Percentiles rank a stretch among this genome's conserved stretches.
phyloP scores from a whole-genome alignment of 2,329 filamentous ascomycete species.

The Ceratocystiopsis sp. region DNA sequence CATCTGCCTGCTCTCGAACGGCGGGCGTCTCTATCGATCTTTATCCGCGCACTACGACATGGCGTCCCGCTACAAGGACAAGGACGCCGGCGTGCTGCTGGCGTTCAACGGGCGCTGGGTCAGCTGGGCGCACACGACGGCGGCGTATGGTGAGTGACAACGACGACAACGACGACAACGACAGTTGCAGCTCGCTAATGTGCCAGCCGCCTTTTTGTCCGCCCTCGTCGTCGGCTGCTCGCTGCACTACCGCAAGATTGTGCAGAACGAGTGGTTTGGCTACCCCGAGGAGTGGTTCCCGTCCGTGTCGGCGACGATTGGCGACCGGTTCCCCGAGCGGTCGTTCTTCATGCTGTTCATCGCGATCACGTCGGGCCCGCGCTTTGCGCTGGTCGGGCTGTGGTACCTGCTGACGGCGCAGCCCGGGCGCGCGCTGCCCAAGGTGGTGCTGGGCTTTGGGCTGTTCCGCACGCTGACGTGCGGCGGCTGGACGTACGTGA shows the following conservation, averaged over 20 bases:
- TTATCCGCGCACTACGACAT: neutral
- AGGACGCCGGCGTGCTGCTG: conserved; percentile 41
- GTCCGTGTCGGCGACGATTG: conserved; percentile 90
- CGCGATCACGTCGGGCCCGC: conserved; percentile 82
- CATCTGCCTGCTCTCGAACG: too few species aligned
- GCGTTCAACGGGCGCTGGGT: conserved; percentile 77
- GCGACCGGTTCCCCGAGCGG: conserved; percentile 89
- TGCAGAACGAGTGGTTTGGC: conserved; percentile 89
- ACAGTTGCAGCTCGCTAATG: too few species aligned
- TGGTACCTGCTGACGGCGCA: conserved; percentile 81
- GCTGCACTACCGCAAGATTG: conserved; percentile 92
- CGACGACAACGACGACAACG: too few species aligned
- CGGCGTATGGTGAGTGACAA: conserved; percentile 66
- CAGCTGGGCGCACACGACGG: conserved; percentile 67
- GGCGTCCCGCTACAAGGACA: conserved; percentile 41
- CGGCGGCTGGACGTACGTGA: conserved; percentile 96
- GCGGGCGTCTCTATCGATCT: too few species aligned
- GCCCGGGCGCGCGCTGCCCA: conserved; percentile 59
- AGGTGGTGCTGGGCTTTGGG: conserved; percentile 63
- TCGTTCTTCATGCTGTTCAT: conserved; percentile 97
- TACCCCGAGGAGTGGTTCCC: conserved; percentile 95
- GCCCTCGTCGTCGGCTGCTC: conserved; percentile 65
- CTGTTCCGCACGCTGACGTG: conserved; percentile 83
- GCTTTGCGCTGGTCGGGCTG: conserved; percentile 76
- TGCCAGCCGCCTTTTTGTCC: conserved; percentile 76